Percentiles rank a stretch among this genome's conserved stretches.
Evolutionary conservation across 768 basidiomycete species (phyloP).

Genomic region (Lentinula guzmanii): DNA sequence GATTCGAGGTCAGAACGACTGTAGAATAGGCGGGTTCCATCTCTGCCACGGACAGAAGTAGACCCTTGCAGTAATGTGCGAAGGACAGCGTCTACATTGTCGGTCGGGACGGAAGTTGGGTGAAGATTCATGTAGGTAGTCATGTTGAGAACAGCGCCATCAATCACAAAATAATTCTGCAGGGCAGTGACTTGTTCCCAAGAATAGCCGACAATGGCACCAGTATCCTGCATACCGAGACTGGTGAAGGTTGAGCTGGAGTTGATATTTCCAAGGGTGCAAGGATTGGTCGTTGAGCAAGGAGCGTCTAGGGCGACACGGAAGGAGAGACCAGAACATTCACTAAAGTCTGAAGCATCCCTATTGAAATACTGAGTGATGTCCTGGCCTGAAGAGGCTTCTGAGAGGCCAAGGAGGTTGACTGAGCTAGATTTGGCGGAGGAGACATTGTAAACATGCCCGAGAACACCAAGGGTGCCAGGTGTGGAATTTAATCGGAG

Average conservation of each 20-base stretch:
- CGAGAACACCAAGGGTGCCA: constrained; percentile 72
- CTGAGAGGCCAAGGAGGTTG: constrained; percentile 52
- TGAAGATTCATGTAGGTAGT: constrained; percentile 77
- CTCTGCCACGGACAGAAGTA: constrained; percentile 61
- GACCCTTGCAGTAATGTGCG: constrained; percentile 59
- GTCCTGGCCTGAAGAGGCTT: constrained; percentile 68
- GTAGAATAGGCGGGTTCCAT: constrained; percentile 85
- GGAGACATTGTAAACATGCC: constrained; percentile 72
- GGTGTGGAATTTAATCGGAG: constrained; percentile 47
- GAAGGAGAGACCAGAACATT: constrained; percentile 59
- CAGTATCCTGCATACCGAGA: constrained; percentile 64
- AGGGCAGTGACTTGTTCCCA: constrained; percentile 84
- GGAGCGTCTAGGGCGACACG: constrained; percentile 70
- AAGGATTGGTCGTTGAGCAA: constrained; percentile 55
- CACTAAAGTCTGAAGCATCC: constrained; percentile 52
- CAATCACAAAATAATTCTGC: constrained; percentile 77
- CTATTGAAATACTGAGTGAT: constrained; percentile 85
- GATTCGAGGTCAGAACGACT: constrained; percentile 57
- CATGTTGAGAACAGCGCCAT: constrained; percentile 93
- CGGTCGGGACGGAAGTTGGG: constrained; percentile 57
- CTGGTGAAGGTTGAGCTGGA: constrained; percentile 46
- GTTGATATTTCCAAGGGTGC: constrained; percentile 61
- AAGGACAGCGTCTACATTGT: constrained; percentile 78
- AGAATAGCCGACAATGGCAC: constrained; percentile 74
- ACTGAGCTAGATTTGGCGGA: constrained; percentile 41